Evolutionary conservation across 1,284 basidiomycete species (phyloP), one percentile per base, ranked within the genome.

Genomic region (Schizophyllum commune): DNA sequence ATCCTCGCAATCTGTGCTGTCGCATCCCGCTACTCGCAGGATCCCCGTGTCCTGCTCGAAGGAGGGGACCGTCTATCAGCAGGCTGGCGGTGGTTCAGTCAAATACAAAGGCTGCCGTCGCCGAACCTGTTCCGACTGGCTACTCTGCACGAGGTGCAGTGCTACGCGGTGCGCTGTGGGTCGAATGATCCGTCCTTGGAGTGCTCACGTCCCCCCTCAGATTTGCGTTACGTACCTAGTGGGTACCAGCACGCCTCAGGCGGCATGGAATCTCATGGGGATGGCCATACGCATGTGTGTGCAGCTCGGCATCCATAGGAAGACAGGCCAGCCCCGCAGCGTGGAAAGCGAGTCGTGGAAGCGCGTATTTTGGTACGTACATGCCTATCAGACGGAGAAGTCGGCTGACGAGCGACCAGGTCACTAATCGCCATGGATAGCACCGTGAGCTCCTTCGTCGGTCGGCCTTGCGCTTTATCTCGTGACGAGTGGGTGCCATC

Each of bases 391-490:
- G 17, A 15, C 34, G 19, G 57, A 9, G 32, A 39, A 59, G 56
- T 60, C 57, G 33, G 22, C 59, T 60, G 51, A 7, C 53, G 39
- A 33, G 22, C 39, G 27, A 13, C 19, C n/a, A 87, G 85, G 84
- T 78, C 79, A 13, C 72, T 88, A 3, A 75, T 88, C n/a, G 74
- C 75, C n/a, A 72, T 84, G 63, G 87, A 89, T 64, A 74, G 89
- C 27, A 68, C 80, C 27, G 79, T 83, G 60, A 86, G 86, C 65
- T 80, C 84, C 0, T 82, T 82, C n/a, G 80, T 91, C 39, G 91
- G 91, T 1, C 79, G 91, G 15, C 87, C 89, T 1, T 83, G 86
- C 64, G 83, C 86, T 1, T 81, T 93, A 11, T 85, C 89, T 39
- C 89, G 92, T 64, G 89, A 91, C 71, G 91, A 93, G 87, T 89